Base-by-base conservation (phyloP, 2,329 filamentous ascomycete species). In the Paecilomyces dactylethromorphus region DNA sequence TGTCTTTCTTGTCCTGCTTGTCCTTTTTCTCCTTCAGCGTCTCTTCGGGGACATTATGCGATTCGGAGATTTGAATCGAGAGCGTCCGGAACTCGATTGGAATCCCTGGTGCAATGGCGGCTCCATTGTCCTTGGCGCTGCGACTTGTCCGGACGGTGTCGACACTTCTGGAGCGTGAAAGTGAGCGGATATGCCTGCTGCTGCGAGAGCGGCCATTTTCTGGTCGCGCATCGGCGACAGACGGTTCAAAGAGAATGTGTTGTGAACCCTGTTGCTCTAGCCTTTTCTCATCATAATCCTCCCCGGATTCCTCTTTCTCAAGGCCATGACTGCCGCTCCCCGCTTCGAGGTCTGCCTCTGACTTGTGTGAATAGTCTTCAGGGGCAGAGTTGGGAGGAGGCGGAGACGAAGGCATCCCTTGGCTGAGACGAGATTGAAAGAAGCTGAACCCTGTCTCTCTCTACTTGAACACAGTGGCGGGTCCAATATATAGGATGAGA, bases 81-180 rank as follows among this genome's bases (percentile, higher is more conserved):
- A 76, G 65, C 5, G 74, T 76, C 32, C 74, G 71, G 32, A 74
- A 74, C 57, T 74, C 71, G 56, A 74, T 73, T 1, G 70, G 71
- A 18, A 74, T 64, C 1, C 68, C 69, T 6, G 39, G 39, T 10
- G 39, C 39, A 5, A 45, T 8, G 18, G 66, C 64, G 45, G 26
- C 31, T 3, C 12, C 33, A 24, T 26, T 53, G 32, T 60, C 39
- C 39, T 5, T 45, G 18, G n/a, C 60, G 57, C 51, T 62, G 13
- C 60, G 58, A 31, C 55, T 53, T n/a, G 53, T 61, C 51, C 57
- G 53, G 11, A 58, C 32, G 12, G 60, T 62, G 33, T 62, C 60
- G n/a, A 54, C 53, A 32, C 61, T 63, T 11, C 52, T 56, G 26
- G 62, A 62, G 29, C 63, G 62, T 21, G 60, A 51, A 49, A 56